Conservation (phyloP, 2,329 filamentous ascomycete species). For the Xylariaceae sp. region DNA sequence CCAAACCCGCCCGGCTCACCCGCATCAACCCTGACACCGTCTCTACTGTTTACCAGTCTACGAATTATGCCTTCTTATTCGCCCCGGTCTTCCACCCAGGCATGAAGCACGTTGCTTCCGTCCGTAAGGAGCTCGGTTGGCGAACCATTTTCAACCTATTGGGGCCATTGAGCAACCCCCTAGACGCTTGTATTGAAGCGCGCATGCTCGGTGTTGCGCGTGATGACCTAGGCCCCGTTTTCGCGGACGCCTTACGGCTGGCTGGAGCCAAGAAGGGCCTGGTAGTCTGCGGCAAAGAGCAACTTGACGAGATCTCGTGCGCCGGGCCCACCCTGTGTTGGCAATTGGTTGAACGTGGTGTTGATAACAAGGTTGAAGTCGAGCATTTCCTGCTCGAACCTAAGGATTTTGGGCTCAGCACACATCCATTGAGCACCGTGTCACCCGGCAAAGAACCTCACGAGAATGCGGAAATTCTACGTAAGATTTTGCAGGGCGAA, state of each 20-base stretch:
- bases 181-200: conserved; percentile 79
- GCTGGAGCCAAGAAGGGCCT: conserved; percentile 77
- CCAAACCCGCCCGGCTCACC: conserved; percentile 67
- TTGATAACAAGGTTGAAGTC: conserved; percentile 48
- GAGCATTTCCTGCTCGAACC: conserved; percentile 76
- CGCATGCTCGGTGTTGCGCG: conserved; percentile 91
- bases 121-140: conserved; percentile 85
- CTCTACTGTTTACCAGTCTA: conserved; percentile 65
- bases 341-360: conserved; percentile 56
- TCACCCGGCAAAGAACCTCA: conserved; percentile 79
- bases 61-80: conserved; percentile 94
- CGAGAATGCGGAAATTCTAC: conserved; percentile 83
- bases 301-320: conserved; percentile 92
- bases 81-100: conserved; percentile 95
- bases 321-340: conserved; percentile 87
- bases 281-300: conserved; percentile 89
- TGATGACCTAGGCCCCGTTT: conserved; percentile 79
- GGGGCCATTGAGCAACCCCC: conserved; percentile 85
- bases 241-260: conserved; percentile 76
- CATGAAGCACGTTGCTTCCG: conserved; percentile 81
- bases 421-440: conserved; percentile 71
- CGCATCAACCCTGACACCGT: conserved; percentile 71
- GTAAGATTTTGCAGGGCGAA: conserved; percentile 69
- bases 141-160: conserved; percentile 97
- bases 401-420: conserved; percentile 77